A percentile compares a stretch with the other conserved stretches of the same genome.
phyloP scores from a whole-genome alignment of 2,329 filamentous ascomycete genomes.

The Mollisiaceae sp. region DNA sequence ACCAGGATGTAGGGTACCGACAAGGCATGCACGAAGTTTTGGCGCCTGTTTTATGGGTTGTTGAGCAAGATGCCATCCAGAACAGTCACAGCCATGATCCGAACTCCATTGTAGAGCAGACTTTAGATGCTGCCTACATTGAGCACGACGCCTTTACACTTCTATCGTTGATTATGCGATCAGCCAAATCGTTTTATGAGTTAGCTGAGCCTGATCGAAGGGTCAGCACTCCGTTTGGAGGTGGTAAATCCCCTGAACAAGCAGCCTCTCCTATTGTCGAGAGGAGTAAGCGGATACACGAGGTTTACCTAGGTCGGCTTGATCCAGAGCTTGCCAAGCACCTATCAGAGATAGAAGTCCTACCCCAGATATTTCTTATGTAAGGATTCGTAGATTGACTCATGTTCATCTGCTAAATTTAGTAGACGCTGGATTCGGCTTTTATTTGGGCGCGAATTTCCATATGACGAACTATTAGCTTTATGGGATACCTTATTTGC shows the following conservation, averaged over 20 bases:
- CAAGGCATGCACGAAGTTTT: constrained; percentile 98
- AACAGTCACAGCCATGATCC: constrained; percentile 43
- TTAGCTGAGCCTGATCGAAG: constrained; percentile 49
- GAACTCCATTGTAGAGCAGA: constrained; percentile 56
- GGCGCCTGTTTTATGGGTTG: constrained; percentile 84
- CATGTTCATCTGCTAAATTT: not conserved
- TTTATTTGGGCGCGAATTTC: constrained; percentile 90
- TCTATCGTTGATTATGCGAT: constrained; percentile 87
- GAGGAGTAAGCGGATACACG: constrained; percentile 85
- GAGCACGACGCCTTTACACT: constrained; percentile 92
- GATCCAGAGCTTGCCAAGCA: constrained; percentile 86
- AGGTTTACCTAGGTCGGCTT: constrained; percentile 75
- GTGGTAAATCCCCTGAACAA: constrained; percentile 33
- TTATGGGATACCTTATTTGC: constrained; percentile 94
- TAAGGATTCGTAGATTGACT: constrained; percentile 48
- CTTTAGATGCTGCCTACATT: constrained; percentile 74
- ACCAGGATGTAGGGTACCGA: constrained; percentile 86
- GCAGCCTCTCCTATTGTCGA: constrained; percentile 76
- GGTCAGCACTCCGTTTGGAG: constrained; percentile 38
- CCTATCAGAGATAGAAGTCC: constrained; percentile 80
- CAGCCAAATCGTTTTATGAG: constrained; percentile 85
- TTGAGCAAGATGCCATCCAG: constrained; percentile 81
- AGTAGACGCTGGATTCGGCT: constrained; percentile 83
- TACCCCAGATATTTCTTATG: constrained; percentile 98
- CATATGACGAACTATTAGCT: constrained; percentile 80